These are phyloP conservation scores for Cyclostephanos invisitatus DNA, from an alignment of 108 stramenopile species.

Conservation along the genomic window DNA sequence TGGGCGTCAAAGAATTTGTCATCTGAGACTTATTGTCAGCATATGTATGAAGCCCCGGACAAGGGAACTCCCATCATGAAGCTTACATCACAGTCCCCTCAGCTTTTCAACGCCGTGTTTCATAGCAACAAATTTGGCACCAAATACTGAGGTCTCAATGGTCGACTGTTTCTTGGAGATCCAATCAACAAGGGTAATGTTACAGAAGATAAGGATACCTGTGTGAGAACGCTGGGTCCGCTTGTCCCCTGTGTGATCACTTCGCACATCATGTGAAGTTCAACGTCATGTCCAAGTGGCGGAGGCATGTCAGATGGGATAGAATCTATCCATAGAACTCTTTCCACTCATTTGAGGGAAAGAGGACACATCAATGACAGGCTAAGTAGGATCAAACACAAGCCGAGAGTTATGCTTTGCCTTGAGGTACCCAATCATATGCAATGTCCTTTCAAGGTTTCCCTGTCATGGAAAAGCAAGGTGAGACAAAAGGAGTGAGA, in stretches of 20 bases:
- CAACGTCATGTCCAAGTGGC: constrained; percentile 10
- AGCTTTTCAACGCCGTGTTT: too few species aligned
- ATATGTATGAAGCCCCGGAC: too few species aligned
- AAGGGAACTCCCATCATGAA: too few species aligned
- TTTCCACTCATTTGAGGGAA: constrained; percentile 1
- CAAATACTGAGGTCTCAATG: neutral
- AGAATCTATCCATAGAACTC: constrained; percentile 18
- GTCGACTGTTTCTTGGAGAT: neutral
- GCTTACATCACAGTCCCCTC: too few species aligned
- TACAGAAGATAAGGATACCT: too few species aligned
- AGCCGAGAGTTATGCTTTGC: neutral
- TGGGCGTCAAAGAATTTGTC: too few species aligned
- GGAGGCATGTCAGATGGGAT: neutral
- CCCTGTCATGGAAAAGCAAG: constrained; percentile 25
- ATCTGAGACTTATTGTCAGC: too few species aligned
- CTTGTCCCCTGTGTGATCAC: too few species aligned
- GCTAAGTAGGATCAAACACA: neutral
- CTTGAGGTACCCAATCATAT: neutral
- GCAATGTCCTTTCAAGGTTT: constrained; percentile 2
- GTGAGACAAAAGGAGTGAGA: constrained; percentile 23
- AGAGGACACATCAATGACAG: neutral
- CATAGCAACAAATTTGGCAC: too few species aligned
- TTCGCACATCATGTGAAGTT: neutral
- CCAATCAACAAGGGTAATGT: neutral
- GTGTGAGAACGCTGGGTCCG: too few species aligned